Percentiles rank a stretch among this genome's conserved stretches.
phyloP scores from a whole-genome alignment of 495 filamentous ascomycete species.

The Aspergillus wentii region DNA sequence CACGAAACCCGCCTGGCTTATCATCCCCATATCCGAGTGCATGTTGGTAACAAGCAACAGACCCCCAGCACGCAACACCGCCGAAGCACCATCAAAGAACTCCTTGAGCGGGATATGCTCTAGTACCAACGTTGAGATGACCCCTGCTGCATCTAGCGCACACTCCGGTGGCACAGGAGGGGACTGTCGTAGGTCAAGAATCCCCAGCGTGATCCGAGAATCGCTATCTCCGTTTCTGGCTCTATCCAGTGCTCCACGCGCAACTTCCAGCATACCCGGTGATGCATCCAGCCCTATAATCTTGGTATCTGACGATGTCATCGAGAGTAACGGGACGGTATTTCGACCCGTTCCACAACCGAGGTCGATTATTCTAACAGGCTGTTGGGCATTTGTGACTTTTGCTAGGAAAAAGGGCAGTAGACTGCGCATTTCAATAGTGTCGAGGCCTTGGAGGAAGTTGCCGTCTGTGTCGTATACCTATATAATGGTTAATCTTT shows the following conservation, averaged over 20 bases:
- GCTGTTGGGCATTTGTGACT: slow-evolving; percentile 13
- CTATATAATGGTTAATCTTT: slow-evolving; percentile 10
- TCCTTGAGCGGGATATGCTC: slow-evolving; percentile 57
- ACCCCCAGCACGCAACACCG: slow-evolving; percentile 45
- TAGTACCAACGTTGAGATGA: slow-evolving; percentile 63
- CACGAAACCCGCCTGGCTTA: slow-evolving; percentile 64
- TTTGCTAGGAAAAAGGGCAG: slow-evolving; percentile 49
- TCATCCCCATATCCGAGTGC: slow-evolving; percentile 64
- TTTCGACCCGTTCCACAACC: slow-evolving; percentile 72
- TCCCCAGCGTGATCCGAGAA: slow-evolving; percentile 12
- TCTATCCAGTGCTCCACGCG: too few species aligned
- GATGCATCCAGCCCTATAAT: slow-evolving; percentile 49
- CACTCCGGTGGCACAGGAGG: slow-evolving; percentile 12
- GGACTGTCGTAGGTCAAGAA: slow-evolving; percentile 30
- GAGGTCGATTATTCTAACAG: slow-evolving; percentile 47
- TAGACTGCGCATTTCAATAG: slow-evolving; percentile 47
- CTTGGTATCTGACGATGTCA: slow-evolving; percentile 15
- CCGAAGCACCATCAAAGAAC: slow-evolving; percentile 51
- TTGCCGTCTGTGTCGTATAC: slow-evolving; percentile 72
- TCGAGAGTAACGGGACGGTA: slow-evolving; percentile 49
- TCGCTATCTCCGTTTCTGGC: slow-evolving; percentile 4
- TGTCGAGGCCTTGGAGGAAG: slow-evolving; percentile 67
- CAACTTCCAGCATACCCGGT: slow-evolving; percentile 52
- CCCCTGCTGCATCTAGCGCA: slow-evolving; percentile 29
- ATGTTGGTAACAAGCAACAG: slow-evolving; percentile 66